Evolutionary conservation across 192 early-diverging fungal genomes (phyloP), one percentile per base, ranked within the genome.

Genomic region (Paraglomus brasilianum): DNA sequence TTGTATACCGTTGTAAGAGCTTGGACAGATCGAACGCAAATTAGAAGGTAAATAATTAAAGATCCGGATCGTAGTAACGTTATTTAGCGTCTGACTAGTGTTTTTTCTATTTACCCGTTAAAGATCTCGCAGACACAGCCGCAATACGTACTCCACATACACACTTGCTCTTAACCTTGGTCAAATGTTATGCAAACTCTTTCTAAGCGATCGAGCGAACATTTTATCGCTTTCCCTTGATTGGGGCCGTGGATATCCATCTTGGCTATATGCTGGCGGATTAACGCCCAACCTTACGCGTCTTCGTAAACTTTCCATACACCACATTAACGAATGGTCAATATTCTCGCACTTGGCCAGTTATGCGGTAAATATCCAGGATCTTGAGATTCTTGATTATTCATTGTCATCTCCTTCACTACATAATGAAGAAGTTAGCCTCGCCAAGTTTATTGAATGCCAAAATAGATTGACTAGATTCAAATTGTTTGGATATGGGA

Each of bases 401-500:
- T 68, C 66, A n/a, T 55, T 68, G 40, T 14, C 40, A 24, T 21
- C n/a, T 15, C n/a, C 66, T 38, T 52, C 66, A 22, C 45, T 55
- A 48, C 66, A 45, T 39, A 39, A 51, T 14, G 66, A 68, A 43
- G 66, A 68, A 43, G 36, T 55, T 21, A 55, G 56, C 56, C 56
- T 68, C 41, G 66, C 39, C 15, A 41, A 21, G 2, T 68, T 68
- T 15, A 68, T 68, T 21, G 44, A 5, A 2, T 55, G 40, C n/a
- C 66, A 68, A 68, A 53, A 55, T 13, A 47, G 44, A 48, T 43
- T 68, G 17, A 41, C n/a, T 55, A 21, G 14, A n/a, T 55, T 68
- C n/a, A 55, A 53, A 68, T 43, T 68, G 36, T 68, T 68, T 43
- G 66, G 66, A 55, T 68, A 68, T 53, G 22, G 44, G 13, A 68